Conservation (phyloP, 1,284 basidiomycete species). For the Macrocystidia cucumis region DNA sequence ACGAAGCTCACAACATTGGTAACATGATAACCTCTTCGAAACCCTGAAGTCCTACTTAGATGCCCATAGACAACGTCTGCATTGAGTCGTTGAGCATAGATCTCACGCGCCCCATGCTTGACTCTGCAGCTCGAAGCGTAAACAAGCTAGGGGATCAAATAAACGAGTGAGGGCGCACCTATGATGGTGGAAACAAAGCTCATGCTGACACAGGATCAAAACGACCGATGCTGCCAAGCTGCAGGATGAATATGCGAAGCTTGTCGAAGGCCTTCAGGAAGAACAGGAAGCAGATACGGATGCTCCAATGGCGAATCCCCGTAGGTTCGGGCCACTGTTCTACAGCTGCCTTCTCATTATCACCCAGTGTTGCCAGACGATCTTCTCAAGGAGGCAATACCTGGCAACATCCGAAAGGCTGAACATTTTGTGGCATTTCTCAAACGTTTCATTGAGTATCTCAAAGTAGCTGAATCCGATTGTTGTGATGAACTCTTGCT, state of each 20-base stretch:
- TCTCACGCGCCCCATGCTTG: constrained; percentile 96
- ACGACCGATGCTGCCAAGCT: constrained; percentile 89
- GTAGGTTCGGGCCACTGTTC: constrained; percentile 29
- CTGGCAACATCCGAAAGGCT: constrained; percentile 97
- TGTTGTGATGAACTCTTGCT: neutral
- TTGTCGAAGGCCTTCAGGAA: constrained; percentile 93
- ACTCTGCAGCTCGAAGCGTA: constrained; percentile 89
- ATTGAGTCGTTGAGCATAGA: constrained; percentile 98
- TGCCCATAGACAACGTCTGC: constrained; percentile 83
- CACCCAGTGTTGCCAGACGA: constrained; percentile 85
- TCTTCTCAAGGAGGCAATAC: constrained; percentile 90
- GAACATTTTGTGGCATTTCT: constrained; percentile 99
- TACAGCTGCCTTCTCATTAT: neutral
- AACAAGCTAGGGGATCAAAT: constrained; percentile 87
- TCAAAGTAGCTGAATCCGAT: constrained; percentile 62
- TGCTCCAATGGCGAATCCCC: constrained; percentile 84
- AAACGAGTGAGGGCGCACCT: constrained; percentile 65
- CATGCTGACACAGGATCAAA: constrained; percentile 66
- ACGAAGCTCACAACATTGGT: constrained; percentile 99
- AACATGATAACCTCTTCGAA: constrained; percentile 13
- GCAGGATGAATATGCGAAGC: constrained; percentile 95
- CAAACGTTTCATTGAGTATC: constrained; percentile 97
- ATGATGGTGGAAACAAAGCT: neutral
- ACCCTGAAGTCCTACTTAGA: constrained; percentile 3
- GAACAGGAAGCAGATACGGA: constrained; percentile 67